A percentile compares a stretch with the other conserved stretches of the same genome.
These are phyloP conservation scores for Rhizophagus clarus DNA, from an alignment of 192 early-diverging fungal genomes.

Conservation along the genomic window DNA sequence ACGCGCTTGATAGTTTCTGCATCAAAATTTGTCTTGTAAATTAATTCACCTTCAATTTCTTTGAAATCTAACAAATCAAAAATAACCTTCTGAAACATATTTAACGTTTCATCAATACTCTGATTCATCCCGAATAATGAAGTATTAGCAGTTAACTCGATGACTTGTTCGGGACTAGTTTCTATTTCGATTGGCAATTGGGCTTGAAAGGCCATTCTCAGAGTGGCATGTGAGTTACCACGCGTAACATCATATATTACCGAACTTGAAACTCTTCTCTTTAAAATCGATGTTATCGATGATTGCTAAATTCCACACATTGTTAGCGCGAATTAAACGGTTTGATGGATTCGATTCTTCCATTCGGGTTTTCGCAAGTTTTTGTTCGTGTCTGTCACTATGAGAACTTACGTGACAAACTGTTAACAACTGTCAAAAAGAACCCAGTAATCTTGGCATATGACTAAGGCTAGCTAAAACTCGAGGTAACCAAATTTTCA, in stretches of 20 bases:
- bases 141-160: neutral
- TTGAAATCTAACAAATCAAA: no score
- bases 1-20: neutral
- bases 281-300: conserved; percentile 13
- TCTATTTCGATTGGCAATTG: neutral
- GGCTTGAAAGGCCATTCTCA: neutral
- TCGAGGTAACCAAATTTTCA: no score
- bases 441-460: no score
- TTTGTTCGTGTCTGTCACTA: neutral
- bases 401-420: neutral
- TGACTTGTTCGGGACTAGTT: neutral
- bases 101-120: no score
- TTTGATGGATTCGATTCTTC: neutral
- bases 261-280: neutral
- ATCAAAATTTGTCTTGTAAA: neutral
- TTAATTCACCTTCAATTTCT: no score
- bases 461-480: no score
- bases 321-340: neutral
- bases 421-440: no score
- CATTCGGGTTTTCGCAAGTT: neutral
- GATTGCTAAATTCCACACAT: neutral
- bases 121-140: neutral
- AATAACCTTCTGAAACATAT: no score
- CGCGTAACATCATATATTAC: neutral
- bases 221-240: neutral